Percentiles rank a stretch among this genome's conserved stretches.
These are phyloP conservation scores for Pelargonium myrrhifolium DNA, from an alignment of 441 rosid genomes.

Conservation along the genomic window DNA sequence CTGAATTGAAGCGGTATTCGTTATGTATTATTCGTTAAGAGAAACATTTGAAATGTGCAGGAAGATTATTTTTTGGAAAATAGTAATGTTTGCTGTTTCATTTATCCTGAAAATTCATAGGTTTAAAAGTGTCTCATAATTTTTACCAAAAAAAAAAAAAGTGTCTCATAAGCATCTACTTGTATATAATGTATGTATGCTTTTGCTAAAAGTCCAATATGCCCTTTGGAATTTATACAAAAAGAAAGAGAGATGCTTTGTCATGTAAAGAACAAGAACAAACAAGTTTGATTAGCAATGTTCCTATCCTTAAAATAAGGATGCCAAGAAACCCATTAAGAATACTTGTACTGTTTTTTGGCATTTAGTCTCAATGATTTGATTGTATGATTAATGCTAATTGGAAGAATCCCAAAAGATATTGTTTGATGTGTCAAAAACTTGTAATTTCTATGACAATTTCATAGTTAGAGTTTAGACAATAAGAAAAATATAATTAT, in stretches of 20 bases:
- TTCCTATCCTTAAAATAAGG: not conserved
- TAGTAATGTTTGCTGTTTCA: too few species aligned
- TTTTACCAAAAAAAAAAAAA: too few species aligned
- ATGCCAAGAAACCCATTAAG: constrained; percentile 31
- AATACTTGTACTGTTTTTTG: constrained; percentile 11
- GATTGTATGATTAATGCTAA: too few species aligned
- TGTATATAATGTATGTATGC: not conserved
- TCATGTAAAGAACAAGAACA: not conserved
- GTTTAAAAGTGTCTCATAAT: too few species aligned
- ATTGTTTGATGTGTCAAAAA: too few species aligned
- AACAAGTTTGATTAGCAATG: not conserved
- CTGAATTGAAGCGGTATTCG: constrained; percentile 29
- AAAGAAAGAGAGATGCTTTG: constrained; percentile 5
- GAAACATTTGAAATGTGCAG: constrained; percentile 33
- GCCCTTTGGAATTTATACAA: not conserved
- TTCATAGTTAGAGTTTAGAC: too few species aligned
- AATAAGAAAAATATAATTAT: too few species aligned
- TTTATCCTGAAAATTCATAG: too few species aligned
- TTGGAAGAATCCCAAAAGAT: too few species aligned
- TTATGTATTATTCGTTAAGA: constrained; percentile 35
- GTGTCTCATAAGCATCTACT: too few species aligned
- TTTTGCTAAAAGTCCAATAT: not conserved
- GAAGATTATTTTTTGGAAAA: not conserved
- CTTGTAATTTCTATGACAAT: too few species aligned
- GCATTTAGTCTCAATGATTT: too few species aligned